phyloP scores from a whole-genome alignment of 306 rosid species.

The Trifolium subterraneum region DNA sequence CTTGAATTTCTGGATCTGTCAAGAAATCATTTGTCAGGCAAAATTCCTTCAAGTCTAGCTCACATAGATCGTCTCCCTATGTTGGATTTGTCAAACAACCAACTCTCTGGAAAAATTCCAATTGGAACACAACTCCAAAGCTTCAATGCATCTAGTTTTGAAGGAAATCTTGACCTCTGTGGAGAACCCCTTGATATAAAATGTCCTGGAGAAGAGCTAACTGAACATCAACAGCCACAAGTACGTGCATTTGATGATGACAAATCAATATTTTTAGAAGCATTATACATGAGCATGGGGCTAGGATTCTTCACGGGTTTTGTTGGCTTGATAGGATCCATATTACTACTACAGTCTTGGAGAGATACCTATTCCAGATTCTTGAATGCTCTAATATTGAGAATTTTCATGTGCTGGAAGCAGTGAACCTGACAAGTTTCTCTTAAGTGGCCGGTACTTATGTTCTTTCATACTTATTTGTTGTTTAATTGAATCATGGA shows the following conservation, averaged over 20 bases:
- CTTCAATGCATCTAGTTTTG: neutral
- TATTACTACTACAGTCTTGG: constrained; percentile 1
- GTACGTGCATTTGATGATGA: neutral
- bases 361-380: neutral
- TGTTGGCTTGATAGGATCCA: constrained; percentile 15
- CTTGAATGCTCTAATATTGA: neutral
- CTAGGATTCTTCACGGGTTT: constrained; percentile 20
- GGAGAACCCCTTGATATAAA: neutral
- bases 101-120: neutral
- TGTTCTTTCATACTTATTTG: too few relatives aligned
- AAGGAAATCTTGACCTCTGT: neutral
- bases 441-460: neutral
- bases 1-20: neutral
- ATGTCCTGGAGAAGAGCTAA: neutral
- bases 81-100: constrained; percentile 4
- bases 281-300: constrained; percentile 39
- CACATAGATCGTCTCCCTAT: neutral
- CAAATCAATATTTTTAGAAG: constrained; percentile 18
- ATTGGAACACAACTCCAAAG: neutral
- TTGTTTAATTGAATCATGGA: too few relatives aligned
- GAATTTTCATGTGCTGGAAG: neutral
- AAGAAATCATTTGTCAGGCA: neutral
- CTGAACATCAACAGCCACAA: neutral
- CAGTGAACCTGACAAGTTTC: neutral
- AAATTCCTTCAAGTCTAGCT: neutral